These are phyloP conservation scores for Zoysia pacifica DNA, from an alignment of 176 grass and related monocot species.

Conservation along the genomic window DNA sequence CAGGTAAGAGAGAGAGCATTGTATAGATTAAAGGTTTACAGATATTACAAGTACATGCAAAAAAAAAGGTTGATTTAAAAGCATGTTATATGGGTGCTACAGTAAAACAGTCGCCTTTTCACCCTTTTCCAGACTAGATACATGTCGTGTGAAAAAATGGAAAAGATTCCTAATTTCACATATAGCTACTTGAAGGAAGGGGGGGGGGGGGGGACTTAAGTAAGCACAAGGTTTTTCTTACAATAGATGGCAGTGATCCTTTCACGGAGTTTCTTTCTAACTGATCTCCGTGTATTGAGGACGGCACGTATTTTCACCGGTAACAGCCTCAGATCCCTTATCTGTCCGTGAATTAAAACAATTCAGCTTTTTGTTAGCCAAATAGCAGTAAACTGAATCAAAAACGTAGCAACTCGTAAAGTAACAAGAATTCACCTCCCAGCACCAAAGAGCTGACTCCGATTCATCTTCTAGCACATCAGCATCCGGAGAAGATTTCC, in stretches of 20 bases:
- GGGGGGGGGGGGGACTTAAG: not conserved
- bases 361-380: not conserved
- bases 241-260: constrained; percentile 67
- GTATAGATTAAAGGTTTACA: not conserved
- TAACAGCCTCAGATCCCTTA: constrained; percentile 77
- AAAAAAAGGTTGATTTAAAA: not conserved
- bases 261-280: constrained; percentile 84
- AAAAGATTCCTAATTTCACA: not conserved
- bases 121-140: not conserved
- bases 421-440: constrained; percentile 66
- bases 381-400: not conserved
- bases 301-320: constrained; percentile 52
- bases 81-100: not conserved
- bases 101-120: not conserved
- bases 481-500: constrained; percentile 57
- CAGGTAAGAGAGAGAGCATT: not conserved
- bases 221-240: constrained; percentile 35
- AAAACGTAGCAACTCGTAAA: not conserved
- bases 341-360: constrained; percentile 41
- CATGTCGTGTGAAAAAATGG: not conserved
- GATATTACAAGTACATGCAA: not conserved
- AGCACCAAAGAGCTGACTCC: constrained; percentile 75
- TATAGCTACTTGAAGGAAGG: not conserved
- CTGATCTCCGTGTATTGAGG: constrained; percentile 57
- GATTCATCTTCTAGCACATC: constrained; percentile 90